phyloP scores from a whole-genome alignment of 169 alveolate species.

The Plasmodium falciparum region DNA sequence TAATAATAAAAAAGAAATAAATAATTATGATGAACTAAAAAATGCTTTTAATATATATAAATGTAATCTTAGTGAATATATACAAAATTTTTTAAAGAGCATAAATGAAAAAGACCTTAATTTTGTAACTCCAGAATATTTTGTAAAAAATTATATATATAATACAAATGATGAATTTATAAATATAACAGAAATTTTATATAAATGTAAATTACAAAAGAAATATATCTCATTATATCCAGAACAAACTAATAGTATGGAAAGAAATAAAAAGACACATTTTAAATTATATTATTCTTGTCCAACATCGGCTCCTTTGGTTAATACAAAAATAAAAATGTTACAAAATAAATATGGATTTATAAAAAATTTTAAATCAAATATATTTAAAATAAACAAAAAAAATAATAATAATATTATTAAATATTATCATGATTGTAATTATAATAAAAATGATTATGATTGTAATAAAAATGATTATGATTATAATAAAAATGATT shows the following conservation, averaged over 20 bases:
- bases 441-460: too few species aligned
- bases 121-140: conserved; percentile 20
- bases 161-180: conserved; percentile 42
- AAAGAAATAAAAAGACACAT: not conserved
- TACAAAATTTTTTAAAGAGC: conserved; percentile 10
- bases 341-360: not conserved
- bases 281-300: conserved; percentile 25
- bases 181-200: conserved; percentile 20
- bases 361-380: not conserved
- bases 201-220: conserved; percentile 29
- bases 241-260: not conserved
- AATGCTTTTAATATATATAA: not conserved
- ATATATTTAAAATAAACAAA: not conserved
- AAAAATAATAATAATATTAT: not conserved
- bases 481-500: too few species aligned
- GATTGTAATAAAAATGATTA: too few species aligned
- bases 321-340: too few species aligned
- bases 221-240: conserved; percentile 18
- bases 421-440: too few species aligned
- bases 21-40: conserved; percentile 19
- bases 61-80: conserved; percentile 25
- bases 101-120: conserved; percentile 12
- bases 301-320: too few species aligned
- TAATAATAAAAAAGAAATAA: conserved; percentile 63
- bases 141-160: conserved; percentile 34